Evolutionary conservation across 768 basidiomycete species (phyloP).

Genomic region (Lyophyllum shimeji): DNA sequence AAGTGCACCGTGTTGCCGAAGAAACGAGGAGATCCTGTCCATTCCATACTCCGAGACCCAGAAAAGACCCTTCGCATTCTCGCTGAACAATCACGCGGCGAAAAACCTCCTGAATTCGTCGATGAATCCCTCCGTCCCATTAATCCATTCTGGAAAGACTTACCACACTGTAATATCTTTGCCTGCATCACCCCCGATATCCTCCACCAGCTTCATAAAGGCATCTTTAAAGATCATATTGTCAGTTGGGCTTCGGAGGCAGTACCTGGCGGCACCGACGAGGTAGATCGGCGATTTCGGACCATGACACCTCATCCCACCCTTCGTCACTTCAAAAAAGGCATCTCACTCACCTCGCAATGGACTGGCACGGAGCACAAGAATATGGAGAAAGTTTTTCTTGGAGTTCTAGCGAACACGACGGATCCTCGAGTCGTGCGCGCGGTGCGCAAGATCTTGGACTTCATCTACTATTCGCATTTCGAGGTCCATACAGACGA

Average conservation of each 20-base stretch:
- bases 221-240: constrained; percentile 39
- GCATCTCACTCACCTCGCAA: constrained; percentile 33
- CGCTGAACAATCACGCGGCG: constrained; percentile 1
- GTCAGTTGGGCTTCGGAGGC: constrained; percentile 28
- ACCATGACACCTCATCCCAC: constrained; percentile 17
- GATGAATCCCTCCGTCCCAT: constrained; percentile 10
- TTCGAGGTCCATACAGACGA: constrained; percentile 26
- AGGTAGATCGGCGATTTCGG: constrained; percentile 31
- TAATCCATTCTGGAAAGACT: constrained; percentile 34
- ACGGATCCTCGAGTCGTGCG: constrained; percentile 26
- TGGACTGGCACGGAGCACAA: constrained; percentile 37
- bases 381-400: constrained; percentile 25
- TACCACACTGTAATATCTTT: constrained; percentile 37
- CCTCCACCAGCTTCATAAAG: constrained; percentile 44
- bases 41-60: constrained; percentile 5
- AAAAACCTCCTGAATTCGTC: constrained; percentile 6
- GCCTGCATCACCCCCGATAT: constrained; percentile 34
- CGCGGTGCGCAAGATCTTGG: constrained; percentile 14
- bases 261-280: constrained; percentile 13
- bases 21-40: constrained; percentile 15
- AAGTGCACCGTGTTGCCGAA: constrained; percentile 22
- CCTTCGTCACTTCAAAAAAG: constrained; percentile 41
- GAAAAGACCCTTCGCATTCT: constrained; percentile 8
- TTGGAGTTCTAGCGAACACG: constrained; percentile 29
- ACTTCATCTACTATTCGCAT: constrained; percentile 33